Base-by-base conservation (phyloP, 768 basidiomycete species). In the Symmetrospora coprosmae region DNA sequence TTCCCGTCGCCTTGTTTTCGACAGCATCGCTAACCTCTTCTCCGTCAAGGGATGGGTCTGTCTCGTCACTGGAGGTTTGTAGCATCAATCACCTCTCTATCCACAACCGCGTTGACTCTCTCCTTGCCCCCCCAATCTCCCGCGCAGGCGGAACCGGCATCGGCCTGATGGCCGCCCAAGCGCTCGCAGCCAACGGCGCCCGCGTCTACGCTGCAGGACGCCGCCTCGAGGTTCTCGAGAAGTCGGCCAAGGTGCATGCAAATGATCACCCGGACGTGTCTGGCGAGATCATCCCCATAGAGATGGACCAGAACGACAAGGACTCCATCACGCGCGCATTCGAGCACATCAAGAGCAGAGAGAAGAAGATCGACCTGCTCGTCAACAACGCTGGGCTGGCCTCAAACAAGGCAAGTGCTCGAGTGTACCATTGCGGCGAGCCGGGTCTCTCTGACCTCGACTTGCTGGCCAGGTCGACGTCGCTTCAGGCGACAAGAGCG, bases 131-230 rank as follows among this genome's bases (percentile, higher is more conserved):
- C n/a, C n/a, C n/a, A n/a, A n/a, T n/a, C n/a, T n/a, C n/a, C n/a
- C n/a, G n/a, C n/a, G n/a, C n/a, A n/a, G 38, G 47, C 13, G 55
- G 55, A 13, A 58, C 55, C 7, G 55, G 55, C 8, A 58, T 58
- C 17, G 55, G 55, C 7, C 55, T 58, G 5, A 58, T 58, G 55
- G 55, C 55, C 25, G 27, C 55, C 8, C 55, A 58, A 50, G 55
- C 55, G 5, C 46, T 58, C 16, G 41, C 55, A 7, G 47, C 27
- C 23, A 58, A 58, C 25, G 55, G 55, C 5, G 55, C 55, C 5
- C 50, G 45, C 25, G 55, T 58, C 8, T 58, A 58, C 23, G 34
- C 34, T 50, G 55, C 55, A 28, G 55, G 55, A 9, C 5, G 55
- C 5, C 5, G 55, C 50, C 17, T 27, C 14, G 55, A 58, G 19